These are phyloP conservation scores for Drosera capensis DNA, from an alignment of 148 eudicot species.

Conservation along the genomic window DNA sequence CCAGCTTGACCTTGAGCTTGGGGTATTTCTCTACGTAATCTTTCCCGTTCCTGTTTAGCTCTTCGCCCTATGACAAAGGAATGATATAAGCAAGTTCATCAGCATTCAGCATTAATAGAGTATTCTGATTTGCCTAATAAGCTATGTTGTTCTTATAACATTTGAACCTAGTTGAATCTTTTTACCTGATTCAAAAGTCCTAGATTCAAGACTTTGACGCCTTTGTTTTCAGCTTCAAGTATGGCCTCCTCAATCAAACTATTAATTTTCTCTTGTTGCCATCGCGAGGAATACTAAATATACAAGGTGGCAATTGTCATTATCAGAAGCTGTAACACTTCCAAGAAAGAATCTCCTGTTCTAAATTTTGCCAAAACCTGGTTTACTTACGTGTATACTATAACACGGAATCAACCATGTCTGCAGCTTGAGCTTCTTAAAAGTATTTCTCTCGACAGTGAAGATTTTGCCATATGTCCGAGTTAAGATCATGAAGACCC, in stretches of 20 bases:
- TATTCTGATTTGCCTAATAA: too few relatives aligned
- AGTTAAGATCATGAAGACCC: slow-evolving; percentile 20
- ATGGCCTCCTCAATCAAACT: slow-evolving; percentile 39
- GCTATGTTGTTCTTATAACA: too few relatives aligned
- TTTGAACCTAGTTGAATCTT: too few relatives aligned
- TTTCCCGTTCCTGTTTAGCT: slow-evolving; percentile 23
- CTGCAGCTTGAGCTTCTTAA: slow-evolving; percentile 32
- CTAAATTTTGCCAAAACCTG: too few relatives aligned
- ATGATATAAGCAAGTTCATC: not conserved
- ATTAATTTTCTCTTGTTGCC: slow-evolving; percentile 34
- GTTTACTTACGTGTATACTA: slow-evolving; percentile 20
- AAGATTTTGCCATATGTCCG: slow-evolving; percentile 10
- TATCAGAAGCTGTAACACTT: too few relatives aligned
- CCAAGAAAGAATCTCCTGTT: too few relatives aligned
- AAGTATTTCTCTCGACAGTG: slow-evolving; percentile 23
- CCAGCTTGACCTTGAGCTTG: slow-evolving; percentile 33
- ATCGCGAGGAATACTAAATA: slow-evolving; percentile 24
- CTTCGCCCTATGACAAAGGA: slow-evolving; percentile 9
- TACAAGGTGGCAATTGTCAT: not conserved
- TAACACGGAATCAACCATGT: slow-evolving; percentile 38
- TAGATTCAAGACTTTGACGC: slow-evolving; percentile 40
- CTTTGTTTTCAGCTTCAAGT: slow-evolving; percentile 37
- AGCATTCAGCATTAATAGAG: not conserved
- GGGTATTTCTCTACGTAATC: slow-evolving; percentile 20
- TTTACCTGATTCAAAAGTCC: slow-evolving; percentile 54